Percentiles rank a stretch among this genome's conserved stretches.
Conservation (phyloP, 306 rosid species). For the Inga oerstediana region DNA sequence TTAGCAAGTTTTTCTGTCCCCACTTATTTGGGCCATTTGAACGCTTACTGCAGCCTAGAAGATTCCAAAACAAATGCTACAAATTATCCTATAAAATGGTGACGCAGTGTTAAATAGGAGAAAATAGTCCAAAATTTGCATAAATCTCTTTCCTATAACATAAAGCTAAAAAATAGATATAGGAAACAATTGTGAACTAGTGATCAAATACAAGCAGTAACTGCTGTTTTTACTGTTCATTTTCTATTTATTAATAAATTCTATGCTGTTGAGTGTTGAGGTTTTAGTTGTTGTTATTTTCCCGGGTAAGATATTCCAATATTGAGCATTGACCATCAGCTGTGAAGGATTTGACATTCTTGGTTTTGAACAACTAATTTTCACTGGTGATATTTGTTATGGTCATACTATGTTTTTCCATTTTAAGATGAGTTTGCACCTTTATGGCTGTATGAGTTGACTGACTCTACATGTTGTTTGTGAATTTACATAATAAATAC, state of each 20-base stretch:
- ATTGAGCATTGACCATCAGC: not conserved
- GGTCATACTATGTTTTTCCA: not conserved
- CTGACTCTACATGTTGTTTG: not conserved
- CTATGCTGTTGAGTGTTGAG: not conserved
- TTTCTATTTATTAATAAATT: not conserved
- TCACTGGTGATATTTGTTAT: not conserved
- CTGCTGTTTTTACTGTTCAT: not conserved
- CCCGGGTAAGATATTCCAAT: not conserved
- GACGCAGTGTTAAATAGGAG: not conserved
- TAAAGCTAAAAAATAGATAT: not conserved
- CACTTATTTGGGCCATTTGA: not conserved
- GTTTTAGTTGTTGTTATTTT: not conserved
- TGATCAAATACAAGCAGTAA: not conserved
- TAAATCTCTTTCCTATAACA: not conserved
- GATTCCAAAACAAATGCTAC: not conserved
- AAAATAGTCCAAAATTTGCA: not conserved
- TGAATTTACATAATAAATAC: not conserved
- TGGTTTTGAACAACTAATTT: not conserved
- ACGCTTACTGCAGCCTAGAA: not conserved
- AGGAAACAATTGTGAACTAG: not conserved
- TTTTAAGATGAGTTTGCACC: not conserved
- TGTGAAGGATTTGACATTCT: not conserved
- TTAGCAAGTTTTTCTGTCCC: not conserved
- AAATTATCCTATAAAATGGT: not conserved
- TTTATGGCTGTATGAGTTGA: not conserved